phyloP scores from a whole-genome alignment of 352 stramenopile species.

The Phytophthora uliginosa region DNA sequence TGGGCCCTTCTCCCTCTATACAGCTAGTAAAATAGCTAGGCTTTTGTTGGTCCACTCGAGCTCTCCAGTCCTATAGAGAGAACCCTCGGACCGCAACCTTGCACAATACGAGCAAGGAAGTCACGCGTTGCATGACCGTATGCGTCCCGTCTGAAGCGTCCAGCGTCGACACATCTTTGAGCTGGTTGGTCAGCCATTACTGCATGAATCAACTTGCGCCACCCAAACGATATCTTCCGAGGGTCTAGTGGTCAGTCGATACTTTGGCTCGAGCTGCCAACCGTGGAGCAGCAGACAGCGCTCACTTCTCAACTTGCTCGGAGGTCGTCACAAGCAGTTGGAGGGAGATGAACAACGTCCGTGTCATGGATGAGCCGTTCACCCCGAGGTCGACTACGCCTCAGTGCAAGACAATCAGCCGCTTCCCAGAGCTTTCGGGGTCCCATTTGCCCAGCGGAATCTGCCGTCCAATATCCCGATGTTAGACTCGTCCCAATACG shows the following conservation, averaged over 20 bases:
- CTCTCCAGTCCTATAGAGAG: too few species aligned
- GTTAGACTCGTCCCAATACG: slow-evolving; percentile 17
- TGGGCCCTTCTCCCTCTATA: too few species aligned
- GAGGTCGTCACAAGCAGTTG: not conserved
- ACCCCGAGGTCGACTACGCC: slow-evolving; percentile 14
- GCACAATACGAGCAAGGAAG: not conserved
- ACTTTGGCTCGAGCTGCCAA: not conserved
- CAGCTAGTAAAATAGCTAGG: too few species aligned
- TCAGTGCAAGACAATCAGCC: slow-evolving; percentile 14
- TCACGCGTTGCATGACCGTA: not conserved
- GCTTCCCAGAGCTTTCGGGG: slow-evolving; percentile 1
- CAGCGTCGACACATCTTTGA: slow-evolving; percentile 7
- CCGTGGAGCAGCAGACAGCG: too few species aligned
- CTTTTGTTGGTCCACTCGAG: too few species aligned
- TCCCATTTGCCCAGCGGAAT: slow-evolving; percentile 8
- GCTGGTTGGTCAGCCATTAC: slow-evolving; percentile 4
- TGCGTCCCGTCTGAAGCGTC: not conserved
- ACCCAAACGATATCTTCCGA: slow-evolving; percentile 9
- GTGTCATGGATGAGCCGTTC: slow-evolving; percentile 10
- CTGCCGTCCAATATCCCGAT: slow-evolving; percentile 17
- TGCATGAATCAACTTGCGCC: slow-evolving; percentile 11
- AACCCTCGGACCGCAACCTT: too few species aligned
- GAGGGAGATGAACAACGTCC: not conserved
- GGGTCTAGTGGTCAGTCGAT: slow-evolving; percentile 1
- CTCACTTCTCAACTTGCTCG: not conserved